phyloP scores from a whole-genome alignment of 2,329 filamentous ascomycete species.

The Nothophoma quercina region DNA sequence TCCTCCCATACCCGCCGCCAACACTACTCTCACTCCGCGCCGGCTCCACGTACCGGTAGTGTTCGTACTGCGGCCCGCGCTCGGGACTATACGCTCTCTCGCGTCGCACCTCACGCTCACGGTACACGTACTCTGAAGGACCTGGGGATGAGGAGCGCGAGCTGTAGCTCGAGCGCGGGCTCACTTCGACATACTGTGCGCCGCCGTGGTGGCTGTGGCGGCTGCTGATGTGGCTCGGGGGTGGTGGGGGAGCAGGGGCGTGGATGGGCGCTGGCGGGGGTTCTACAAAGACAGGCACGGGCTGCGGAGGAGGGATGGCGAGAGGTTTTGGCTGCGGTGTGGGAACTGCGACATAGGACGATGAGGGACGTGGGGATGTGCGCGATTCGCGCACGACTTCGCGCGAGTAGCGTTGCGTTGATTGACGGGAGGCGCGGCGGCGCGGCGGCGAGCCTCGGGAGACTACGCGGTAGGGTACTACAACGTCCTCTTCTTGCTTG shows the following conservation, averaged over 20 bases:
- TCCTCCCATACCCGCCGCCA: constrained; percentile 37
- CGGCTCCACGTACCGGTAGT: constrained; percentile 56
- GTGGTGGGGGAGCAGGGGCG: constrained; percentile 20
- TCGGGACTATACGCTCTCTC: constrained; percentile 47
- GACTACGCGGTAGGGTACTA: constrained; percentile 50
- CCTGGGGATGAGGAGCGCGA: constrained; percentile 40
- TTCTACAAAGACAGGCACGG: constrained; percentile 51
- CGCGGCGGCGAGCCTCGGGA: constrained; percentile 38
- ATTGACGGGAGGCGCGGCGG: constrained; percentile 36
- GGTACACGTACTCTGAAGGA: constrained; percentile 52
- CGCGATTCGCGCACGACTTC: constrained; percentile 38
- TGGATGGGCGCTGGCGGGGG: constrained; percentile 40
- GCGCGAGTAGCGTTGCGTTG: constrained; percentile 41
- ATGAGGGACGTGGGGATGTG: constrained; percentile 34
- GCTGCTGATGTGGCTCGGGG: constrained; percentile 11
- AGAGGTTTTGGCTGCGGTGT: constrained; percentile 35
- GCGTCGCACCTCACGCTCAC: constrained; percentile 55
- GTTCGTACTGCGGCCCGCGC: constrained; percentile 52
- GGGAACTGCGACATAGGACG: constrained; percentile 43
- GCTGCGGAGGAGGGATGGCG: constrained; percentile 50
- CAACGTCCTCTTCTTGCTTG: constrained; percentile 54
- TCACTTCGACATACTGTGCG: constrained; percentile 57
- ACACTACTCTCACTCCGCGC: constrained; percentile 41
- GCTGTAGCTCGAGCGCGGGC: constrained; percentile 45
- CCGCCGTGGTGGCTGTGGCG: constrained; percentile 30